Percentiles rank a stretch among this genome's conserved stretches.
These are phyloP conservation scores for Cyclotella choctawhatcheeana DNA, from an alignment of 108 stramenopile genomes.

Conservation along the genomic window DNA sequence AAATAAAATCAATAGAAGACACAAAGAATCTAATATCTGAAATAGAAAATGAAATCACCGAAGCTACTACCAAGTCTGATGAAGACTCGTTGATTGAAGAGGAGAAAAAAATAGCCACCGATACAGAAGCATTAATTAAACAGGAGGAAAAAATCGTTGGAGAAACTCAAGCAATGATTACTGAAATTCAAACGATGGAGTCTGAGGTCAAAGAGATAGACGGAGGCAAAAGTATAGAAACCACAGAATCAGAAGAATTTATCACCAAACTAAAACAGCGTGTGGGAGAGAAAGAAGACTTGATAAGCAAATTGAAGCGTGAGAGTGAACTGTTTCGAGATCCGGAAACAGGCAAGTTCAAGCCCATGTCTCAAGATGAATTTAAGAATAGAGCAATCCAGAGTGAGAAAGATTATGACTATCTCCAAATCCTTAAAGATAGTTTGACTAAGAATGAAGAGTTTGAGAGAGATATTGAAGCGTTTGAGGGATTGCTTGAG, in stretches of 20 bases:
- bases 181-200: slow-evolving; percentile 47
- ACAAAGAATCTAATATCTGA: slow-evolving; percentile 40
- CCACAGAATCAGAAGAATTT: slow-evolving; percentile 39
- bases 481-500: slow-evolving; percentile 48
- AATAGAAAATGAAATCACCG: slow-evolving; percentile 33
- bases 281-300: slow-evolving; percentile 48
- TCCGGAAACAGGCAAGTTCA: slow-evolving; percentile 54
- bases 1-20: slow-evolving; percentile 39
- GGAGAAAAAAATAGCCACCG: slow-evolving; percentile 14
- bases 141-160: slow-evolving; percentile 46
- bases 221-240: not conserved
- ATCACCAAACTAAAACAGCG: slow-evolving; percentile 48
- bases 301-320: slow-evolving; percentile 46
- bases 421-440: slow-evolving; percentile 44
- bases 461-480: slow-evolving; percentile 42
- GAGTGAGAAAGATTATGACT: slow-evolving; percentile 30
- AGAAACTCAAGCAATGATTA: slow-evolving; percentile 48
- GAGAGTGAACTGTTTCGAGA: slow-evolving; percentile 43
- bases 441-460: slow-evolving; percentile 47
- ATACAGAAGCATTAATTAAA: slow-evolving; percentile 19
- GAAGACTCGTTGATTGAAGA: slow-evolving; percentile 20
- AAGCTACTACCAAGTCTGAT: slow-evolving; percentile 19
- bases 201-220: slow-evolving; percentile 36
- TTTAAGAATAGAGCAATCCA: slow-evolving; percentile 32
- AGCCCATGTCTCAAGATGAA: slow-evolving; percentile 41